Evolutionary conservation across 768 basidiomycete species (phyloP), one percentile per base, ranked within the genome.

Genomic region (Fomitopsis serialis): DNA sequence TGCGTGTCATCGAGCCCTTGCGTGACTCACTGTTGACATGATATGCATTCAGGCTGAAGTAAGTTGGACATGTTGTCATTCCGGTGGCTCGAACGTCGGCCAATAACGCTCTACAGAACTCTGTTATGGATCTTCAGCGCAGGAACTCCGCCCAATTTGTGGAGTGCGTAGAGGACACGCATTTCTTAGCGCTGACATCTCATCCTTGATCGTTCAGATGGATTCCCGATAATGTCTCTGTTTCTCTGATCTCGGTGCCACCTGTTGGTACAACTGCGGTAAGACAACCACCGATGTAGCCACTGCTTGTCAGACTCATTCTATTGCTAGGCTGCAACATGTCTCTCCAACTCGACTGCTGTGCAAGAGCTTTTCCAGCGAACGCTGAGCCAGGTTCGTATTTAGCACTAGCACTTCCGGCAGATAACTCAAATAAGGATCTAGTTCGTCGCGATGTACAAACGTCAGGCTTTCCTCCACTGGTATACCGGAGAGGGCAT

Each of bases 401-500:
- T 47, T 17, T 17, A 23, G 29, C 22, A 27, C 42, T 45, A 10
- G 42, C 12, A 12, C 17, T 11, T 57, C 4, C 45, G 48, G 25
- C 29, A 19, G n/a, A n/a, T 37, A 4, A 1, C 13, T 46, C 17
- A 57, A 43, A 61, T 10, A 59, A 24, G 36, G 53, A 5, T 44
- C 43, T 62, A 92, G 87, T 94, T 92, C 68, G 57, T 79, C 0
- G 70, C 76, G 4, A 93, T 95, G 89, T 94, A 80, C 71, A 89
- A 87, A 66, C 80, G 92, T 27, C 76, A 78, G 43, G 93, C 93
- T 5, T 96, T 90, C 77, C 69, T 95, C 53, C 91, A 94, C 66
- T 93, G 91, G 89, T 94, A 92, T 66, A 88, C 84, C 9, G 87
- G 82, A 12, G 92, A 95, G 67, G 92, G 92, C 42, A 94, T 95